A percentile compares a stretch with the other conserved stretches of the same genome.
Conservation (phyloP, 2,329 filamentous ascomycete genomes). For the Passalora sequoiae region DNA sequence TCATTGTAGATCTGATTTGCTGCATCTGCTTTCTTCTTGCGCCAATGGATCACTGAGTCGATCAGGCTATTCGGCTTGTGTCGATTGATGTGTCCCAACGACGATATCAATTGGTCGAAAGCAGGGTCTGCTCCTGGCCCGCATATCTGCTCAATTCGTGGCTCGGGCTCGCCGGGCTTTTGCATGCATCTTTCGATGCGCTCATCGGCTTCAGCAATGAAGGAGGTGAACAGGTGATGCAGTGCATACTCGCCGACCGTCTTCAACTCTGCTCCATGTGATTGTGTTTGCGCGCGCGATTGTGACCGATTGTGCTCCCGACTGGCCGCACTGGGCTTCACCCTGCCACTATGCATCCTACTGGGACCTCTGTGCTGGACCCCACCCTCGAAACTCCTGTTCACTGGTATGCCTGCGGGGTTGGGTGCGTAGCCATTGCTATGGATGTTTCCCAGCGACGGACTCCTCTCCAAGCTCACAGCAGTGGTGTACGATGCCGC, state of each 20-base stretch:
- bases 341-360: conserved; percentile 51
- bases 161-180: conserved; percentile 71
- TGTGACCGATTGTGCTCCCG: conserved; percentile 73
- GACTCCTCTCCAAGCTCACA: conserved; percentile 29
- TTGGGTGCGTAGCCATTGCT: conserved; percentile 19
- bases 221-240: conserved; percentile 93
- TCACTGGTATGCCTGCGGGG: conserved; percentile 15
- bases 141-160: conserved; percentile 82
- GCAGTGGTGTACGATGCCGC: conserved; percentile 16
- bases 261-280: conserved; percentile 67
- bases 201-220: conserved; percentile 93
- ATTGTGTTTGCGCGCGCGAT: conserved; percentile 42
- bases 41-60: conserved; percentile 97
- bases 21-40: conserved; percentile 89
- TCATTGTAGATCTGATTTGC: conserved; percentile 46
- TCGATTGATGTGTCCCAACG: conserved; percentile 88
- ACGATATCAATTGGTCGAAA: conserved; percentile 91
- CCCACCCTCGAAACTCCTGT: conserved; percentile 28
- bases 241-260: conserved; percentile 97
- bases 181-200: conserved; percentile 88
- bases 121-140: conserved; percentile 79
- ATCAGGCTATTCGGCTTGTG: conserved; percentile 93
- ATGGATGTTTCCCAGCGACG: conserved; percentile 30
- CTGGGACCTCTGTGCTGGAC: conserved; percentile 35
- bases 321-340: conserved; percentile 63